Base-by-base conservation (phyloP, 2,329 filamentous ascomycete genomes). In the Chaetomiaceae sp. region DNA sequence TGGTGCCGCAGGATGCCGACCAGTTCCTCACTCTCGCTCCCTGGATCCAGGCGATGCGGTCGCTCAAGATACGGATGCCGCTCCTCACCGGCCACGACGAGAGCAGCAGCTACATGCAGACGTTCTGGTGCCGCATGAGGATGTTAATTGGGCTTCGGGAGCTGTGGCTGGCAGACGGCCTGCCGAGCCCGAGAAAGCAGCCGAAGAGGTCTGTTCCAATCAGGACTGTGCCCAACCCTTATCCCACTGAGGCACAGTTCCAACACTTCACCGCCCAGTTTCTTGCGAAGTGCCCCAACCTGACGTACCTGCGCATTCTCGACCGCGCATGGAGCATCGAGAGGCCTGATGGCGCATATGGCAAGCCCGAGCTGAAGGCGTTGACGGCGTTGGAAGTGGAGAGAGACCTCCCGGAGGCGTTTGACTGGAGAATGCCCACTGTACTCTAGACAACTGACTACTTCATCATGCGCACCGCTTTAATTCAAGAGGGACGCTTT, bases 141-240 rank as follows among this genome's bases (percentile, higher is more conserved):
- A 8, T n/a, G 11, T 29, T 42, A 32, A 29, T 6, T 2, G 24
- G 19, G 4, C 40, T 36, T 11, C 22, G 32, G 20, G 40, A 42
- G 40, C 40, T 42, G 15, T 42, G 40, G 40, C 40, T 42, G 3
- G 24, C 40, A 2, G 32, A 42, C 3, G 40, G 40, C 11, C 32
- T 26, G 11, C 20, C 24, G 0, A 29, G 2, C 12, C 29, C n/a
- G 40, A n/a, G n/a, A n/a, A n/a, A n/a, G 17, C 15, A 5, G 15
- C 22, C 12, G 22, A 10, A 14, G 4, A 19, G 19, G 15, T 26
- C 3, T 3, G 9, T 8, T 18, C 11, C 4, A n/a, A n/a, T n/a
- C n/a, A n/a, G n/a, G n/a, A n/a, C n/a, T n/a, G n/a, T 8, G 8
- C 7, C 18, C 10, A 19, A 24, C 8, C 38, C 14, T 3, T 33